phyloP scores from a whole-genome alignment of 352 stramenopile genomes.

The Globisporangium okanoganense region DNA sequence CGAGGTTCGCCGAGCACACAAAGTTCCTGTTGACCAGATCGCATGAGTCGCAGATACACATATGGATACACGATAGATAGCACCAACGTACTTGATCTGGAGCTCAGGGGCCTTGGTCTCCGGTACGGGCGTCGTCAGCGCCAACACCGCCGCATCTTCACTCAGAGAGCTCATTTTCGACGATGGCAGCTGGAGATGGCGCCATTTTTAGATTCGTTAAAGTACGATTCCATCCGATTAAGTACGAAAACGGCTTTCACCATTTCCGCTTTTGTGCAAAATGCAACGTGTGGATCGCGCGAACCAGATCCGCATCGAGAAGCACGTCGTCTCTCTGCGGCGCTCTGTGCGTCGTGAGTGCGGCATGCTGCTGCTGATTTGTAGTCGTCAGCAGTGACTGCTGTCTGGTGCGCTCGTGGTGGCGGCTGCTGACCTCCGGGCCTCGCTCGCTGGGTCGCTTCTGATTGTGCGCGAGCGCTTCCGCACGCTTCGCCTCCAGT shows the following conservation, averaged over 20 bases:
- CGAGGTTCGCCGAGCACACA: constrained; percentile 76
- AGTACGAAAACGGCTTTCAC: constrained; percentile 1
- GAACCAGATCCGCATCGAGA: constrained; percentile 31
- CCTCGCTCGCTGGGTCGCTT: neutral
- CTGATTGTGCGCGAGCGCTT: neutral
- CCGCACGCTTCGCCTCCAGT: constrained; percentile 4
- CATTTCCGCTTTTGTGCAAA: constrained; percentile 13
- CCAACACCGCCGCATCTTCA: constrained; percentile 9
- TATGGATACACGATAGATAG: too few relatives aligned
- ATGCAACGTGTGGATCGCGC: constrained; percentile 29
- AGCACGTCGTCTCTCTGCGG: neutral
- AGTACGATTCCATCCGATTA: neutral
- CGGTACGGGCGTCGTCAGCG: constrained; percentile 4
- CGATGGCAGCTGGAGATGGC: too few relatives aligned
- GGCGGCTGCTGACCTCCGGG: neutral
- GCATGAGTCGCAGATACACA: neutral
- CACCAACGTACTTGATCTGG: constrained; percentile 57
- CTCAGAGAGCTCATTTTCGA: constrained; percentile 4
- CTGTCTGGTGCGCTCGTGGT: neutral
- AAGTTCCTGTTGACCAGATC: constrained; percentile 41
- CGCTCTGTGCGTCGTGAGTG: neutral
- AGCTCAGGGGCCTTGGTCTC: constrained; percentile 24
- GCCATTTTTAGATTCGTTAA: constrained; percentile 1
- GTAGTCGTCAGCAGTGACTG: neutral
- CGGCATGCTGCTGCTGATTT: neutral